Conservation (phyloP, 208 protist genomes). For the Naegleria fowleri region DNA sequence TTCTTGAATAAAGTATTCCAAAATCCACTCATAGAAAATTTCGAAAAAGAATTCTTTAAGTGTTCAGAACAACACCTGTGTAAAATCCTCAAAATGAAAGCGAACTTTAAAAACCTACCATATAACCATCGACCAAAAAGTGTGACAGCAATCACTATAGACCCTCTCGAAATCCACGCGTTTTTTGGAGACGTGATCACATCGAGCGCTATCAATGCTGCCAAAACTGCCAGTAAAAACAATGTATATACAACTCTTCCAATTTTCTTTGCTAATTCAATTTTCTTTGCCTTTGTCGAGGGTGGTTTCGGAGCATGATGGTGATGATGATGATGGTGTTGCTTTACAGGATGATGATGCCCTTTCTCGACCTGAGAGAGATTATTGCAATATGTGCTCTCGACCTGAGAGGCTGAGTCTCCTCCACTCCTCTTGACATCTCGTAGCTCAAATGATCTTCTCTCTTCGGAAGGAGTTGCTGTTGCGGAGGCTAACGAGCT, state of each 20-base stretch:
- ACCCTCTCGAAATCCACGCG: background rate
- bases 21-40: background rate
- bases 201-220: background rate
- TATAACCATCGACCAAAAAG: background rate
- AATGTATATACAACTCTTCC: background rate
- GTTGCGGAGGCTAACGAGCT: no score
- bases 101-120: no score
- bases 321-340: background rate
- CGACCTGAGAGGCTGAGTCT: no score
- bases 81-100: no score
- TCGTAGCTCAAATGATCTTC: no score
- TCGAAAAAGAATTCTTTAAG: background rate
- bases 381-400: no score
- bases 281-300: background rate
- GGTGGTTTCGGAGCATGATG: background rate
- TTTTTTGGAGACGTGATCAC: background rate
- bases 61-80: no score
- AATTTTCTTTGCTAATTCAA: slow-evolving; percentile 1
- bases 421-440: no score
- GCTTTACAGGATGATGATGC: background rate
- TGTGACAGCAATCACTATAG: background rate
- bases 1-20: background rate
- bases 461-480: no score
- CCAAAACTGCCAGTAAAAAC: background rate
- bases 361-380: no score